Conservation (phyloP, 2,329 filamentous ascomycete genomes). For the Domatiomyces globalis region DNA sequence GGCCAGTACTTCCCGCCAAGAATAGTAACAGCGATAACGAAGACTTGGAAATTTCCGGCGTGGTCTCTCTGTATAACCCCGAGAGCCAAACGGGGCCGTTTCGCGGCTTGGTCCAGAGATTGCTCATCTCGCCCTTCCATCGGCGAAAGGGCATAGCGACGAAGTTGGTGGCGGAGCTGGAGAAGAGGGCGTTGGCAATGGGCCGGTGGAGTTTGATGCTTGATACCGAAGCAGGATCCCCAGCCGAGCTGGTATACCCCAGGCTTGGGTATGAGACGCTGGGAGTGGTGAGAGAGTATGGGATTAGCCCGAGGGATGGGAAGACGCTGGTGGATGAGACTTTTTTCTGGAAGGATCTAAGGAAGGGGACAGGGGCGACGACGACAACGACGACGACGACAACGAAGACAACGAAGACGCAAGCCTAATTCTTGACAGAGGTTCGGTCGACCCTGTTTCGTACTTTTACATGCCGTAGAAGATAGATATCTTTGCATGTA, state of each 20-base stretch:
- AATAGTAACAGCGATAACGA: slow-evolving; percentile 16
- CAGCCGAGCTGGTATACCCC: slow-evolving; percentile 41
- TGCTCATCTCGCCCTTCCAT: slow-evolving; percentile 41
- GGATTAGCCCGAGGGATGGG: slow-evolving; percentile 37
- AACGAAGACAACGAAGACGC: no score
- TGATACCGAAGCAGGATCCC: slow-evolving; percentile 39
- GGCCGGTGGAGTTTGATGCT: slow-evolving; percentile 40
- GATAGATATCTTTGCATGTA: no score
- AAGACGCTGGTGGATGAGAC: slow-evolving; percentile 27
- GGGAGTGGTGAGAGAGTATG: slow-evolving; percentile 43
- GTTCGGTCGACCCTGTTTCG: no score
- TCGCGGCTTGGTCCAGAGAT: slow-evolving; percentile 42
- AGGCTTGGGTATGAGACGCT: slow-evolving; percentile 43
- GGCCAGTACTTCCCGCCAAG: slow-evolving; percentile 19
- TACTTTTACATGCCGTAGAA: no score
- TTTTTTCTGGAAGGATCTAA: slow-evolving; percentile 18
- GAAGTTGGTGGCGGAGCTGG: slow-evolving; percentile 40
- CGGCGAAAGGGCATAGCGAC: slow-evolving; percentile 40
- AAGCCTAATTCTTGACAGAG: no score
- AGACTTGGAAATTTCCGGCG: slow-evolving; percentile 30
- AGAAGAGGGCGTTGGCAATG: slow-evolving; percentile 37
- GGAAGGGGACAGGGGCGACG: slow-evolving; percentile 5
- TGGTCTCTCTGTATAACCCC: slow-evolving; percentile 42
- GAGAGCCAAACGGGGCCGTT: slow-evolving; percentile 43
- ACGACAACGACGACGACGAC: not conserved